Base-by-base conservation (phyloP, 371 early-diverging fungal genomes). In the Rhizopus arrhizus region DNA sequence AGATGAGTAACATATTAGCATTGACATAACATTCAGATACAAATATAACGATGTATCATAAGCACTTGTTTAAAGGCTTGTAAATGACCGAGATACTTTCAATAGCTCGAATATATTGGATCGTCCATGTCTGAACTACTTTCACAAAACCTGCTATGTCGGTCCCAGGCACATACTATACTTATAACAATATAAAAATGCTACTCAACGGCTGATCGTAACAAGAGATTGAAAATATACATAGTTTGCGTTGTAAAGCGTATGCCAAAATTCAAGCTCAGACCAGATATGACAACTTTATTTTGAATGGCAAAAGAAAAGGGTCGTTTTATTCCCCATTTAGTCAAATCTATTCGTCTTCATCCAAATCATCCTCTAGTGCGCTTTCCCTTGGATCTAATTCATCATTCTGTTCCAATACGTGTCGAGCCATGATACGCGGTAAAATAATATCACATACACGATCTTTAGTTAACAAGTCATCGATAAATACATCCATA, bases 401-500 rank as follows among this genome's bases (percentile, higher is more conserved):
- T 48, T 93, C 93, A 50, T 89, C 95, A 33, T 81, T 80, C 47
- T 96, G 95, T 65, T 95, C 99, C 13, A 98, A 71, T 3, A 90
- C 78, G 63, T 88, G 64, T 22, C 99, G 82, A 41, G 87, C 90
- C 10, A 84, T 81, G 10, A 98, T 61, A 31, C 90, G 83, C 3
- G 98, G 98, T 53, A 98, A 73, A 32, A 93, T 91, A 5, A 92
- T 88, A 73, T 92, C 93, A 64, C 94, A 97, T 0, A 92, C 92
- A 43, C 93, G 85, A 8, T 91, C 88, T 32, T 91, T 84, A 12
- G 74, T 73, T 46, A 98, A 75, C 35, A 98, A 74, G 28, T 84
- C 75, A 67, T 97, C 97, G 28, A 96, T 85, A 65, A 97, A 94
- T 65, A 92, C 89, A 65, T 98, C 98, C 90, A 98, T 90, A 61